These are phyloP conservation scores for Echites panduratus DNA, from an alignment of 257 asterid genomes.

Conservation along the genomic window DNA sequence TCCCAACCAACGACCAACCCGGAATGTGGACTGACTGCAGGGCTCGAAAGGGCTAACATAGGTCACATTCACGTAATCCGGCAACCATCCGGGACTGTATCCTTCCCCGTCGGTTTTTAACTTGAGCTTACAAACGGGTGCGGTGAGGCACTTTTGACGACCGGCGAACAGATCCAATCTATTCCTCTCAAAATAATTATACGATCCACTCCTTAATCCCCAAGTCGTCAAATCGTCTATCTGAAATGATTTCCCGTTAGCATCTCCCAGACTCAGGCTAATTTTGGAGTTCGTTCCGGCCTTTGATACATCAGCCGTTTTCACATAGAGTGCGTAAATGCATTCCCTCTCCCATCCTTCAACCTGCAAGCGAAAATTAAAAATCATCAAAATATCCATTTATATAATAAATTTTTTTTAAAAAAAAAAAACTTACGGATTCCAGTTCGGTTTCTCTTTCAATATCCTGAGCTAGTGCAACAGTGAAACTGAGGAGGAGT, in stretches of 20 bases:
- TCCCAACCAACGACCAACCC: slow-evolving; percentile 52
- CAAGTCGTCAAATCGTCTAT: slow-evolving; percentile 39
- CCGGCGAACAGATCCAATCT: slow-evolving; percentile 50
- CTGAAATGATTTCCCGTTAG: slow-evolving; percentile 27
- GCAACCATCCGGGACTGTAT: slow-evolving; percentile 30
- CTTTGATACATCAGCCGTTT: slow-evolving; percentile 39
- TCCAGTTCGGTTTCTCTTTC: too few species aligned
- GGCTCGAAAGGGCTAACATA: slow-evolving; percentile 35
- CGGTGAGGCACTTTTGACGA: slow-evolving; percentile 35
- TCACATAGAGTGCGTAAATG: neutral
- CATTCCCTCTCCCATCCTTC: neutral
- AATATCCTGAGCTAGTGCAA: too few species aligned
- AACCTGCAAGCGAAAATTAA: too few species aligned
- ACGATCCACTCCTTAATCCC: slow-evolving; percentile 54
- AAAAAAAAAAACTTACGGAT: too few species aligned
- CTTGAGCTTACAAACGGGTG: slow-evolving; percentile 50
- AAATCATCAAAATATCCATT: too few species aligned
- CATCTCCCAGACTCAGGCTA: slow-evolving; percentile 36
- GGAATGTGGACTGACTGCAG: slow-evolving; percentile 43
- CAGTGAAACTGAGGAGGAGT: too few species aligned
- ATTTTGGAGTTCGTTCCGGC: slow-evolving; percentile 55
- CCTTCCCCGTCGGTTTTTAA: slow-evolving; percentile 43
- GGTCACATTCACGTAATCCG: slow-evolving; percentile 28
- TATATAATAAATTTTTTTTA: too few species aligned
- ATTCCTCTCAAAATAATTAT: slow-evolving; percentile 52